These are phyloP conservation scores for Apiospora aurea DNA, from an alignment of 2,329 filamentous ascomycete genomes.

Conservation along the genomic window DNA sequence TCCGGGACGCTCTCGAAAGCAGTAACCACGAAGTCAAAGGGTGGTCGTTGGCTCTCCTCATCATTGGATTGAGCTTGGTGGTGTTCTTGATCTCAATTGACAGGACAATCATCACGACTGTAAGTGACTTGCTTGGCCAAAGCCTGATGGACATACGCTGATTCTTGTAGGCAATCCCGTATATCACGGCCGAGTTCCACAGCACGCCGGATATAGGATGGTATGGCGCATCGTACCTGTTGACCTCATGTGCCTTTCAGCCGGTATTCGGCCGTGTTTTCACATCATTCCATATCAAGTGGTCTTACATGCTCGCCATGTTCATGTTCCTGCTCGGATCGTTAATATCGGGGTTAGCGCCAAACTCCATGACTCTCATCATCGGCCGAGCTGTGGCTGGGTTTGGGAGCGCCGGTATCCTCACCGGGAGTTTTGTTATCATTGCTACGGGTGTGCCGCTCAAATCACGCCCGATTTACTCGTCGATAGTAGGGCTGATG, in stretches of 20 bases:
- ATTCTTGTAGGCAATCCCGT: conserved; percentile 37
- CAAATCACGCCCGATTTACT: conserved; percentile 40
- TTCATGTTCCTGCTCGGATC: conserved; percentile 44
- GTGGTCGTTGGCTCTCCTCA: conserved; percentile 33
- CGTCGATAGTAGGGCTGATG: conserved; percentile 42
- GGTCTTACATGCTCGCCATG: conserved; percentile 38
- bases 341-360: conserved; percentile 45
- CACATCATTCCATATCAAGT: conserved; percentile 45
- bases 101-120: conserved; percentile 38
- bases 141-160: neutral
- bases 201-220: conserved; percentile 42
- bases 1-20: neutral
- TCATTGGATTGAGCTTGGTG: conserved; percentile 36
- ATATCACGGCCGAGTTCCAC: conserved; percentile 42
- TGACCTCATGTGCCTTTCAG: conserved; percentile 45
- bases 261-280: conserved; percentile 45
- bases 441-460: conserved; percentile 42
- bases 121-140: conserved; percentile 26
- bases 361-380: conserved; percentile 44
- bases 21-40: conserved; percentile 25
- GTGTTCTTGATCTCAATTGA: conserved; percentile 39
- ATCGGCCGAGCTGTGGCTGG: conserved; percentile 48
- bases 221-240: conserved; percentile 43
- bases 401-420: conserved; percentile 44
- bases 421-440: conserved; percentile 45